A percentile compares a stretch with the other conserved stretches of the same genome.
phyloP scores from a whole-genome alignment of 1,139 yeast species.

The Sugiyamaella grinbergsii region DNA sequence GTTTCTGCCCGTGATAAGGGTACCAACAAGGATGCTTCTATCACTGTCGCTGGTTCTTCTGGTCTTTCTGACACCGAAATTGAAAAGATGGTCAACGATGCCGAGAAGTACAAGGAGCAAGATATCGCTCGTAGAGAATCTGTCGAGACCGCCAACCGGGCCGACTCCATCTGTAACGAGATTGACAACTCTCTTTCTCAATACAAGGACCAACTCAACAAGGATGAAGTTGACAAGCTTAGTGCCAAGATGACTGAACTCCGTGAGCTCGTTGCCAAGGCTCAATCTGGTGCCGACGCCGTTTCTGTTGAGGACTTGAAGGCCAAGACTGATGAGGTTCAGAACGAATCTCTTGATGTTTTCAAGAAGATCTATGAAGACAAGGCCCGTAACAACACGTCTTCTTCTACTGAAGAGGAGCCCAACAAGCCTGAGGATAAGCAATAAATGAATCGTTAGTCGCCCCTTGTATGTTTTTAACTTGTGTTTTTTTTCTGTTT shows the following conservation, averaged over 20 bases:
- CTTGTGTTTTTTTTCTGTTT: not conserved
- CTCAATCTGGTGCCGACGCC: conserved; percentile 88
- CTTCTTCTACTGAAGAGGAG: conserved; percentile 32
- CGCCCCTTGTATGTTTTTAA: not conserved
- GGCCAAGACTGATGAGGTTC: conserved; percentile 93
- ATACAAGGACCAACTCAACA: conserved; percentile 89
- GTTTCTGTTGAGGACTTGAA: conserved; percentile 83
- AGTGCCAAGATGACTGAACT: conserved; percentile 72
- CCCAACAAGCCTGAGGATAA: conserved; percentile 24
- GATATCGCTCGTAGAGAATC: conserved; percentile 95
- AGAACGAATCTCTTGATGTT: conserved; percentile 86
- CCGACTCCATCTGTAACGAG: conserved; percentile 94
- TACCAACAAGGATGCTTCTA: conserved; percentile 96
- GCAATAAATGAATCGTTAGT: not conserved
- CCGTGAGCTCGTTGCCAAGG: conserved; percentile 91
- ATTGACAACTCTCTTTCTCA: conserved; percentile 93
- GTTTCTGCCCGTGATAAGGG: conserved; percentile 99
- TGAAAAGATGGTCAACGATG: conserved; percentile 97
- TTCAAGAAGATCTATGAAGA: conserved; percentile 97
- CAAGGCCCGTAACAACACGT: conserved; percentile 41
- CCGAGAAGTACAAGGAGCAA: conserved; percentile 95
- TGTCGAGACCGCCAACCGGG: conserved; percentile 94
- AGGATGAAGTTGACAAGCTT: conserved; percentile 84
- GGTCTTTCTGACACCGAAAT: conserved; percentile 96
- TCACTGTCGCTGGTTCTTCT: conserved; percentile 98